Conservation (phyloP, 257 asterid genomes). For the Paraleonurus japonicus region DNA sequence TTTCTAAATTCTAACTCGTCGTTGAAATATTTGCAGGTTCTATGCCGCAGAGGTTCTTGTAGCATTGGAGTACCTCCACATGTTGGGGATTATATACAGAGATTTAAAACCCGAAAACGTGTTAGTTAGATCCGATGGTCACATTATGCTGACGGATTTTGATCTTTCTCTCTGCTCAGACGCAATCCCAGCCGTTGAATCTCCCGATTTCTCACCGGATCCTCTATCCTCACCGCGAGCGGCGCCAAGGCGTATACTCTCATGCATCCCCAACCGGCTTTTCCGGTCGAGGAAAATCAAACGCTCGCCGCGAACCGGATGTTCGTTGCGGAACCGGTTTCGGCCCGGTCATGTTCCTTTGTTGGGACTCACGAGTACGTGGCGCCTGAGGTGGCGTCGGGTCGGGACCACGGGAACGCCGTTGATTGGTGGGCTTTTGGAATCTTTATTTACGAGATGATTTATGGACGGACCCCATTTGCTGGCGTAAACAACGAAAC, state of each 20-base stretch:
- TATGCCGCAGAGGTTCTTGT: constrained; percentile 92
- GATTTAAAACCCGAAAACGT: constrained; percentile 92
- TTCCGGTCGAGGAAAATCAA: constrained; percentile 72
- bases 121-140: constrained; percentile 89
- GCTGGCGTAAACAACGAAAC: constrained; percentile 59
- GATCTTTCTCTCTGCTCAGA: constrained; percentile 84
- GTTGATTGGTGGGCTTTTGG: constrained; percentile 98
- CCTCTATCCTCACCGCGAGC: constrained; percentile 32
- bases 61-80: constrained; percentile 87
- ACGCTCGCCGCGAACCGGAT: constrained; percentile 55
- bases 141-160: constrained; percentile 86
- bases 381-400: constrained; percentile 91
- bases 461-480: constrained; percentile 83
- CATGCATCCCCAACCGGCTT: constrained; percentile 61
- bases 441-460: constrained; percentile 78
- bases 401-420: constrained; percentile 81
- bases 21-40: constrained; percentile 43
- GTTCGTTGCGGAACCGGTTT: constrained; percentile 86
- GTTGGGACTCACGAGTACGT: constrained; percentile 97
- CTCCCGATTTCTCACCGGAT: constrained; percentile 44
- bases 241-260: constrained; percentile 21
- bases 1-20: constrained; percentile 5
- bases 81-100: constrained; percentile 87
- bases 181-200: constrained; percentile 77
- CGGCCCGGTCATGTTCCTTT: constrained; percentile 79